Base-by-base conservation (phyloP, 345 rosid species). In the Combretum micranthum region DNA sequence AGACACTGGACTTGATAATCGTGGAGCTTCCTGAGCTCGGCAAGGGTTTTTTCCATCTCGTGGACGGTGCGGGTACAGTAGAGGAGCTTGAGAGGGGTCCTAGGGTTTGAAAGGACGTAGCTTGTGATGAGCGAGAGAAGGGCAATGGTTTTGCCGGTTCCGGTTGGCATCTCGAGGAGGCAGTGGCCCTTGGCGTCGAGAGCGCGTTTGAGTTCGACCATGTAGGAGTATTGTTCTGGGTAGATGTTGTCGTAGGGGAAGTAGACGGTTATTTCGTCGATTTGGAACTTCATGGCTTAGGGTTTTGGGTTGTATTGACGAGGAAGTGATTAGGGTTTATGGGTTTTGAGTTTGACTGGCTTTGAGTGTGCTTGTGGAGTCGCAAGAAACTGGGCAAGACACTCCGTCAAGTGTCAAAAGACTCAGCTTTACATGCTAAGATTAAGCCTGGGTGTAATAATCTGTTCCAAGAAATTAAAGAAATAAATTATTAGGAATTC, bases 121-220 rank as follows among this genome's bases (percentile, higher is more conserved):
- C 99, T 87, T 1, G 96, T 87, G 83, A 89, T 93, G 21, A 93
- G 82, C 12, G 97, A 93, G 60, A 93, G 90, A 32, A 93, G 82
- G 9, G 97, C 96, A 19, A 93, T 87, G 69, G 99, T 93, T 77
- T 93, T 93, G 3, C 96, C 99, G 12, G 97, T 93, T 52, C 99
- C 99, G 0, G 99, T 93, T 13, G 99, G 97, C 99, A 93, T 93
- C 75, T 93, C 99, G 17, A 93, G 84, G 57, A 93, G 97, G 71
- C 99, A 93, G 70, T 93, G 99, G 20, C 99, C 99, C 56, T 85
- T 85, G 45, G 99, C 97, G 25, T 93, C 99, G 25, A 93, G 79
- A 53, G 95, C 82, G 10, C 97, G 95, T 69, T 93, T 93, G 15
- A 89, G 83, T 69, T 93, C 99, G 57, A 93, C 64, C 99, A 93